Conservation (phyloP, 495 filamentous ascomycete genomes). For the Xylaria sp. region DNA sequence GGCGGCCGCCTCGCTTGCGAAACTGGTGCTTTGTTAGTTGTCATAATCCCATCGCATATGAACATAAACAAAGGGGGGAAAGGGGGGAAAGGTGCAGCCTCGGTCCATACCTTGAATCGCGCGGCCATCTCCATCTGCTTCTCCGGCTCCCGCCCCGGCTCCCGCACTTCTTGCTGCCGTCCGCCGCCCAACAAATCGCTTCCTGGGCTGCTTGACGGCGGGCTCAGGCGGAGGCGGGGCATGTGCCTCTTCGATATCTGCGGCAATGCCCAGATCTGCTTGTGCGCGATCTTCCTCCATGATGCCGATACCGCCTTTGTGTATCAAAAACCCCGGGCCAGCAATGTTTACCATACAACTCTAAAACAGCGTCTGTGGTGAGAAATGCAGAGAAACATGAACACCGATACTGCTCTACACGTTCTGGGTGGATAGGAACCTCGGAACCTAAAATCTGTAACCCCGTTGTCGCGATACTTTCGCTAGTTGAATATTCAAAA, state of each 20-base stretch:
- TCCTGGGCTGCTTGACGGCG: conserved; percentile 67
- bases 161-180: conserved; percentile 58
- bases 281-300: conserved; percentile 64
- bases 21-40: conserved; percentile 36
- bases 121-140: conserved; percentile 68
- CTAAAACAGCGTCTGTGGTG: too few relatives aligned
- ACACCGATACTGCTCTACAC: background rate
- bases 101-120: conserved; percentile 63
- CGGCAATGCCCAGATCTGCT: conserved; percentile 60
- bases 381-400: background rate
- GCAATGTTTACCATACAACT: too few relatives aligned
- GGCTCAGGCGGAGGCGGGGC: conserved; percentile 40
- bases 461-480: background rate
- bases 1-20: conserved; percentile 71
- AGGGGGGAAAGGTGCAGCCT: background rate
- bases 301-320: background rate
- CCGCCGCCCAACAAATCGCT: conserved; percentile 76
- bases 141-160: conserved; percentile 50
- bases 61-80: too few relatives aligned
- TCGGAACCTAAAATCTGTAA: conserved; percentile 12
- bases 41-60: background rate
- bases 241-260: conserved; percentile 59
- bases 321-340: too few relatives aligned
- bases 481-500: background rate
- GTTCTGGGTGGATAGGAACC: background rate